Evolutionary conservation across 2,329 filamentous ascomycete species (phyloP).

Genomic region (Sclerotinia borealis): DNA sequence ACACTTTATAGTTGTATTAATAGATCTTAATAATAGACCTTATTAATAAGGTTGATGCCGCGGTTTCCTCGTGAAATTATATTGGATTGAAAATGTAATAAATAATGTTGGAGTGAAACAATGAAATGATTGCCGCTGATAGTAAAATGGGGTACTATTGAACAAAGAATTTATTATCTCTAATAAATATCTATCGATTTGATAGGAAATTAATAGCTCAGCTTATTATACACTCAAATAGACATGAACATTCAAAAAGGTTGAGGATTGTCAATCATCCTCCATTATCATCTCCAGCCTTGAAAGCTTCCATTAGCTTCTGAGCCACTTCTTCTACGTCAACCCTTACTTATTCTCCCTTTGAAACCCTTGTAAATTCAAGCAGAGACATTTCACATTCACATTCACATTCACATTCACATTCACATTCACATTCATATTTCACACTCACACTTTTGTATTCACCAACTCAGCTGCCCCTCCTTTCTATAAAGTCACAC

Average conservation of each 20-base stretch:
- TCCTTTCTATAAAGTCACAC: conserved; percentile 5
- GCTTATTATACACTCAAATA: too few species aligned
- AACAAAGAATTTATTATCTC: too few species aligned
- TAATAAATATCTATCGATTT: background rate
- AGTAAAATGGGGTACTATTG: too few species aligned
- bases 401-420: background rate
- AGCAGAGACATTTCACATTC: background rate
- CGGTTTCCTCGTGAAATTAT: background rate
- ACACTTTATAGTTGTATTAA: too few species aligned
- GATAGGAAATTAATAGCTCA: background rate
- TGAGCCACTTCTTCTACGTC: background rate
- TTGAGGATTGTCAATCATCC: background rate
- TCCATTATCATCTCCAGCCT: too few species aligned
- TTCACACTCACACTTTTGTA: background rate
- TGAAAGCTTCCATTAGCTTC: too few species aligned
- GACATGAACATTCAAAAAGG: background rate
- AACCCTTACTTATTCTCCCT: background rate
- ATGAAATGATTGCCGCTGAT: too few species aligned
- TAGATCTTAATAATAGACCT: too few species aligned
- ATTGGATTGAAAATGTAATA: too few species aligned
- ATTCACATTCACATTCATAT: background rate
- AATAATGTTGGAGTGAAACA: too few species aligned
- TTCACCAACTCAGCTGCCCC: background rate
- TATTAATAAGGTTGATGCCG: background rate
- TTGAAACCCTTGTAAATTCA: background rate